Base-by-base conservation (phyloP, 163 green algal species). In the Prototheca cutis region DNA sequence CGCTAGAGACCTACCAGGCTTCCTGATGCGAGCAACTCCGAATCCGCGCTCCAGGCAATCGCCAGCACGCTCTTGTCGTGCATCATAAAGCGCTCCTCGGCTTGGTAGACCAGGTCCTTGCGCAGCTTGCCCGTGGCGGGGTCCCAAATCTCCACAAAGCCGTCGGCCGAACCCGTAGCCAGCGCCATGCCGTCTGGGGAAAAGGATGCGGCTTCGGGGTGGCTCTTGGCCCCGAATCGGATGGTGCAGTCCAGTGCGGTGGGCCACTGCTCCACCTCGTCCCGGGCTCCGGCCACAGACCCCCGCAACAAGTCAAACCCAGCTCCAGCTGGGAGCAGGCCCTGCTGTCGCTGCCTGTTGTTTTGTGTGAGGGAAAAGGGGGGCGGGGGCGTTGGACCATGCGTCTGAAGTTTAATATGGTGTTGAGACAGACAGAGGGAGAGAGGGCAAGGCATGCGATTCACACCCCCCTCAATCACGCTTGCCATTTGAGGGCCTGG, bases 121-220 rank as follows among this genome's bases (percentile, higher is more conserved):
- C 83, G 84, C 48, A 98, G 73, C 66, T 87, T 88, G 23, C 87
- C 91, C 0, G 77, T 93, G 27, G 82, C 58, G 19, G 73, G 78
- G 60, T 98, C 91, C 91, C 91, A 97, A 57, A 98, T 77, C 83
- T 98, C 91, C 31, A 98, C 90, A 76, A 97, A 96, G 4, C 91
- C 91, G 63, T 98, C 91, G 45, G 88, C 82, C 53, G 80, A 92
- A 59, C 91, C 92, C 3, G 86, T 95, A 31, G 86, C 78, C 40
- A 98, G 80, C 74, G 84, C 79, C 56, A 85, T 77, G 47, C 91
- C 91, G 64, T 97, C 90, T 2, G 88, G 84, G 1, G 84, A 90
- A 71, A 94, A 97, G 48, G 70, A 62, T 0, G 88, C 90, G 32
- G 68, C 77, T 75, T 98, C 91, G 4, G 89, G 75, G 67, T 97